A percentile compares a stretch with the other conserved stretches of the same genome.
Conservation (phyloP, 2,329 filamentous ascomycete genomes). For the Nothopassalora personata region DNA sequence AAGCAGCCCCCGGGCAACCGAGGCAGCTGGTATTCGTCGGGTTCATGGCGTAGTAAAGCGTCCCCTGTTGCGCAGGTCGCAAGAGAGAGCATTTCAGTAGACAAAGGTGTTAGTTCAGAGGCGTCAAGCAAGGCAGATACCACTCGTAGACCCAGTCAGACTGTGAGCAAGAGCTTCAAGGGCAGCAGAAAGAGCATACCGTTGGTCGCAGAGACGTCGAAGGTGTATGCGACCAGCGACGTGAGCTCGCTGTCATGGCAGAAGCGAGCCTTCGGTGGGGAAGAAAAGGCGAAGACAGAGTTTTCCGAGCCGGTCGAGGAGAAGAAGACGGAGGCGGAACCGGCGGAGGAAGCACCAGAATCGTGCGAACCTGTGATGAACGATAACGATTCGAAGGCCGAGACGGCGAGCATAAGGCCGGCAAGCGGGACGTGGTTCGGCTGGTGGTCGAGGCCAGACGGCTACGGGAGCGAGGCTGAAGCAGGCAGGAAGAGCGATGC, state of each 20-base stretch:
- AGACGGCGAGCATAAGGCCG: constrained; percentile 19
- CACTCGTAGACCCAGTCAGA: constrained; percentile 25
- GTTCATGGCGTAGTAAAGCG: constrained; percentile 39
- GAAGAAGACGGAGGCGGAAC: constrained; percentile 14
- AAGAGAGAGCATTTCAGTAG: constrained; percentile 42
- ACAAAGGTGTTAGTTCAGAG: constrained; percentile 40
- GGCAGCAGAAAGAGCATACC: constrained; percentile 41
- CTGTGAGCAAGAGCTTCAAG: constrained; percentile 38
- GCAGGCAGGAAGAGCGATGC: constrained; percentile 26
- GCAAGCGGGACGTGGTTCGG: constrained; percentile 39
- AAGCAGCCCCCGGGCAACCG: constrained; percentile 5
- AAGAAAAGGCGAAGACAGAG: constrained; percentile 22
- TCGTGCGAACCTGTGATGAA: constrained; percentile 38
- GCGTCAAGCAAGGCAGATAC: constrained; percentile 27
- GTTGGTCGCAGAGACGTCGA: constrained; percentile 42
- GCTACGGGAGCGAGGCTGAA: constrained; percentile 36
- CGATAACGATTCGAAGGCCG: constrained; percentile 20
- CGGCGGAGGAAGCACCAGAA: constrained; percentile 37
- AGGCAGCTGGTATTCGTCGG: constrained; percentile 43
- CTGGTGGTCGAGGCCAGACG: constrained; percentile 49
- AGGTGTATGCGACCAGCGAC: constrained; percentile 38
- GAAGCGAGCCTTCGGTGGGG: constrained; percentile 15
- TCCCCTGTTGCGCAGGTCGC: constrained; percentile 44
- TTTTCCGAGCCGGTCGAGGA: constrained; percentile 11
- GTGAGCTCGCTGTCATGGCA: constrained; percentile 26